Evolutionary conservation across 2,329 filamentous ascomycete genomes (phyloP).

Genomic region (Trichoderma atroviride): DNA sequence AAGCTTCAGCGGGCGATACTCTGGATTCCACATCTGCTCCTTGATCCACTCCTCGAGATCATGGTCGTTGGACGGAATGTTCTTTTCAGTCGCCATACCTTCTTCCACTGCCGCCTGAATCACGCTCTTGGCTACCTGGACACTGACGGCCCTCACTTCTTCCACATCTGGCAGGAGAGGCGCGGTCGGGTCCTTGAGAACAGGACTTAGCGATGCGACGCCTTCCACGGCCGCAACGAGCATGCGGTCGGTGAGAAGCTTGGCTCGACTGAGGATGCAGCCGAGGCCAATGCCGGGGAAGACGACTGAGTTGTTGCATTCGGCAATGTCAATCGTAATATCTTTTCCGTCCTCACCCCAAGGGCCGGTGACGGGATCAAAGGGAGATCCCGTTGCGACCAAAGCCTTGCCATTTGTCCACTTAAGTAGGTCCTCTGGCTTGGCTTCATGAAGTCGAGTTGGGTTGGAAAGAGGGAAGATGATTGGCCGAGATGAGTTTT

Average conservation of each 20-base stretch:
- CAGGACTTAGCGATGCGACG: conserved; percentile 71
- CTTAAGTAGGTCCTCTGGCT: conserved; percentile 71
- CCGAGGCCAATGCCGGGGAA: conserved; percentile 88
- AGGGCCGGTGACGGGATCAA: conserved; percentile 68
- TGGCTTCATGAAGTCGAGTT: conserved; percentile 79
- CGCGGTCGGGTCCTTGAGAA: conserved; percentile 62
- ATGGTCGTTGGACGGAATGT: conserved; percentile 60
- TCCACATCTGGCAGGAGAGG: conserved; percentile 77
- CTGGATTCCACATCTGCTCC: conserved; percentile 79
- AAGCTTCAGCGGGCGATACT: conserved; percentile 64
- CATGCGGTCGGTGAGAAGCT: conserved; percentile 73
- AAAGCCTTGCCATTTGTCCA: conserved; percentile 81
- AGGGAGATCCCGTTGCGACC: conserved; percentile 82
- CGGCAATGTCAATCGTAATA: conserved; percentile 59
- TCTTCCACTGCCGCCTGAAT: conserved; percentile 73
- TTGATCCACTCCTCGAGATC: conserved; percentile 71
- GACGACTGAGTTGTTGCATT: conserved; percentile 86
- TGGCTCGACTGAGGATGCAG: conserved; percentile 69
- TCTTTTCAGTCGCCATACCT: conserved; percentile 63
- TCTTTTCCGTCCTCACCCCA: conserved; percentile 53
- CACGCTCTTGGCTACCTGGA: conserved; percentile 74
- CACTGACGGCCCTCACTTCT: conserved; percentile 73
- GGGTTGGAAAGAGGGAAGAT: conserved; percentile 85
- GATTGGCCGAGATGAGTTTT: conserved; percentile 71
- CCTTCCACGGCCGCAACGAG: conserved; percentile 78